Conservation (phyloP, 257 asterid species). For the Fraxinus excelsior region DNA sequence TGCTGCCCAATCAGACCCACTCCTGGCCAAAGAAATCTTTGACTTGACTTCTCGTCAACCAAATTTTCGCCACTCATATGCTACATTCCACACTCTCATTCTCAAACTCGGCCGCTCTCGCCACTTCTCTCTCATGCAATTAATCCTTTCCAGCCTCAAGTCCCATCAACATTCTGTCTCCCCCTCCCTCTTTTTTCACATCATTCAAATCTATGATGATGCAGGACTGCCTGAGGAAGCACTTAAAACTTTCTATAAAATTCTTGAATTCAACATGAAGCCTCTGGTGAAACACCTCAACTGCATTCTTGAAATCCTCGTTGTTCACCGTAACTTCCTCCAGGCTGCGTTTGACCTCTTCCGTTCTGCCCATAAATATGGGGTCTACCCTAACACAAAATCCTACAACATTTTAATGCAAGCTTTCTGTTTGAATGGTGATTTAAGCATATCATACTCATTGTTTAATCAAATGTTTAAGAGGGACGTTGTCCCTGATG, state of each 20-base stretch:
- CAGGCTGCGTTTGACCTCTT: constrained; percentile 80
- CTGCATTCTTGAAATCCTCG: constrained; percentile 69
- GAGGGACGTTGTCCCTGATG: constrained; percentile 76
- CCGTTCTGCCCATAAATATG: constrained; percentile 62
- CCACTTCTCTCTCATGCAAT: constrained; percentile 69
- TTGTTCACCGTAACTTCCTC: constrained; percentile 49
- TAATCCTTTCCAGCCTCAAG: constrained; percentile 59
- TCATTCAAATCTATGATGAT: constrained; percentile 78
- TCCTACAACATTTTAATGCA: constrained; percentile 87
- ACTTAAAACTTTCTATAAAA: constrained; percentile 70
- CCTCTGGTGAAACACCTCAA: constrained; percentile 79
- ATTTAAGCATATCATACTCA: constrained; percentile 76
- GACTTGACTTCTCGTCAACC: constrained; percentile 78
- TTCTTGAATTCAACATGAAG: constrained; percentile 71
- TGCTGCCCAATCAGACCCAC: constrained; percentile 76
- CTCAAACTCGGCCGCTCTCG: constrained; percentile 76
- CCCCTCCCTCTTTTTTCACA: constrained; percentile 71
- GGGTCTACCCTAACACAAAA: constrained; percentile 62
- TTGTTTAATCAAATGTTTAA: constrained; percentile 73
- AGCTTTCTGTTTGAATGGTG: constrained; percentile 68
- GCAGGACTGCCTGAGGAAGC: constrained; percentile 72
- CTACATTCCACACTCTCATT: constrained; percentile 64
- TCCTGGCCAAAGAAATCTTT: constrained; percentile 87
- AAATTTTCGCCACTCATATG: constrained; percentile 63
- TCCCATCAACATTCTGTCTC: constrained; percentile 49